These are phyloP conservation scores for Russula griseocarnosa DNA, from an alignment of 768 basidiomycete genomes.

Conservation along the genomic window DNA sequence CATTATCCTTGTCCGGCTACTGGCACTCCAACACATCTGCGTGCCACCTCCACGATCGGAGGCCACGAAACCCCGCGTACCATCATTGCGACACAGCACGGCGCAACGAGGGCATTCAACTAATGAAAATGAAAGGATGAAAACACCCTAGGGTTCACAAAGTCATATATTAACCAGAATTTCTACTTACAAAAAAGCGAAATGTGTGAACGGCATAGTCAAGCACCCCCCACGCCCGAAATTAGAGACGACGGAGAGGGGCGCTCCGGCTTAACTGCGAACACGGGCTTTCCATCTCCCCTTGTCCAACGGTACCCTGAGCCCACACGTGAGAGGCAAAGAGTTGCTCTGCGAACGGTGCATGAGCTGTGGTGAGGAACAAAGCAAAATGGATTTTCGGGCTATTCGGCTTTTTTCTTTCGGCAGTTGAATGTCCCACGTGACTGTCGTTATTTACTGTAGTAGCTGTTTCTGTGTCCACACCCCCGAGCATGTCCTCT, in stretches of 20 bases:
- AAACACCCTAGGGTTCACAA: no score
- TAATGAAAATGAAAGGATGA: no score
- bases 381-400: no score
- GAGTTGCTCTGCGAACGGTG: conserved; percentile 51
- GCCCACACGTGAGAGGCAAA: conserved; percentile 40
- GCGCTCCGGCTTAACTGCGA: conserved; percentile 82
- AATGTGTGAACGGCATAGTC: conserved; percentile 67
- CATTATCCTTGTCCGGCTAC: no score
- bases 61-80: not conserved
- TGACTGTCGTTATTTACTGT: no score
- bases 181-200: conserved; percentile 16
- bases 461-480: no score
- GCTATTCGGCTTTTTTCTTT: no score
- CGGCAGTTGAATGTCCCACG: no score
- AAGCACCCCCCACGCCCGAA: conserved; percentile 51
- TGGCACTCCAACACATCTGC: not conserved
- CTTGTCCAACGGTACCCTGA: conserved; percentile 50
- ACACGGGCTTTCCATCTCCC: conserved; percentile 43
- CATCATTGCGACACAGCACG: not conserved
- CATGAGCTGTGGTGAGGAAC: conserved; percentile 40
- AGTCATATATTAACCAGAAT: not conserved
- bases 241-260: conserved; percentile 39
- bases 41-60: not conserved
- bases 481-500: no score
- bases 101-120: not conserved